These are phyloP conservation scores for Obelidium mucronatum DNA, from an alignment of 192 early-diverging fungal species.

Conservation along the genomic window DNA sequence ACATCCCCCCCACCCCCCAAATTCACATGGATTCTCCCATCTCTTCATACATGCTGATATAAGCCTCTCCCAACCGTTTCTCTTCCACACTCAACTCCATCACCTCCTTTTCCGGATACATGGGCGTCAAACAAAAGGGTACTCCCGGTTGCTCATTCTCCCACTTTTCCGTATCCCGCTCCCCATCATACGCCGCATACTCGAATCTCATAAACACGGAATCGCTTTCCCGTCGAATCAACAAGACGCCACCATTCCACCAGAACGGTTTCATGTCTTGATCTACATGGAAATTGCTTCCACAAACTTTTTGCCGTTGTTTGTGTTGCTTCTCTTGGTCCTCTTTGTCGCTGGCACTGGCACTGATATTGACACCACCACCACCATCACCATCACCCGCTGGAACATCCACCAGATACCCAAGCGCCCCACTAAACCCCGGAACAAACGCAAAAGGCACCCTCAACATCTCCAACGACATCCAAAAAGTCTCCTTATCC, in stretches of 20 bases:
- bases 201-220: conserved; percentile 1
- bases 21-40: too few species aligned
- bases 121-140: conserved; percentile 44
- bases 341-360: background rate
- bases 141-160: conserved; percentile 29
- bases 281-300: conserved; percentile 40
- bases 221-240: conserved; percentile 29
- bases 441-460: conserved; percentile 63
- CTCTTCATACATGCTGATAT: background rate
- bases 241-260: conserved; percentile 52
- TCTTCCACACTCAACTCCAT: background rate
- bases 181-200: conserved; percentile 18
- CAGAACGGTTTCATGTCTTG: conserved; percentile 38
- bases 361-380: too few species aligned
- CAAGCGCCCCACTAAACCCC: conserved; percentile 61
- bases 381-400: conserved; percentile 4
- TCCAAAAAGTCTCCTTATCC: conserved; percentile 67
- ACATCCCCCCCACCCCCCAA: too few species aligned
- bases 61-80: background rate
- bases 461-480: conserved; percentile 64
- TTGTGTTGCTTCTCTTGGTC: too few species aligned
- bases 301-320: conserved; percentile 26
- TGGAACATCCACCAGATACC: too few species aligned
- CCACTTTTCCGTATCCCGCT: conserved; percentile 12
- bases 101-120: conserved; percentile 12